Base-by-base conservation (phyloP, 345 rosid genomes). In the Acer campestre region DNA sequence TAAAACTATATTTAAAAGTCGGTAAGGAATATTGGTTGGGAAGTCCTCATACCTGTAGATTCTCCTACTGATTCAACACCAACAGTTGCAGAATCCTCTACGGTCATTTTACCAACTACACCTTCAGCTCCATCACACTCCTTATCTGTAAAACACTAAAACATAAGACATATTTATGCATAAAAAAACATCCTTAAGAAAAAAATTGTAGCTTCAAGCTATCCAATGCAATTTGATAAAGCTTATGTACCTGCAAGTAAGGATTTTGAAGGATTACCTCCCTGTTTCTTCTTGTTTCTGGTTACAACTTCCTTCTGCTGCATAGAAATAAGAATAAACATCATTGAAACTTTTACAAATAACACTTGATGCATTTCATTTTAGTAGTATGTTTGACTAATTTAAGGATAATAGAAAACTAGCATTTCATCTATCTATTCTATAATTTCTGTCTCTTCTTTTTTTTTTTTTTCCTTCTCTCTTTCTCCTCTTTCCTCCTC, bases 51-150 rank as follows among this genome's bases (percentile, higher is more conserved):
- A 68, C 13, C 22, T 20, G 31, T 40, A 14, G 20, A 38, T 35
- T 72, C 67, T 72, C n/a, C 67, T 20, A 14, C 38, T 17, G 44
- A n/a, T 55, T 71, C 31, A 56, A 59, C 75, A 7, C 46, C 67
- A 59, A 12, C 59, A 59, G 11, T 22, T 58, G 27, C 31, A 56
- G n/a, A 31, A 31, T 38, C 51, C 65, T 20, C 13, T 35, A 35
- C 1, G 1, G 38, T 35, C 38, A 35, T 35, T 4, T 4, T 35
- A 22, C 35, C 53, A 22, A 72, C 55, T 13, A 1, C 53, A 4
- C 31, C 22, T 59, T 31, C 55, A 58, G 20, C 22, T 14, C 13
- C 51, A 59, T 40, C 16, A 27, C 67, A 40, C 22, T 12, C 22
- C 55, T 59, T 59, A 7, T 5, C 23, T 40, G n/a, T 42, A 16